Percentiles rank a stretch among this genome's conserved stretches.
phyloP scores from a whole-genome alignment of 176 grass and related monocot species.

The Triticum dicoccoides region DNA sequence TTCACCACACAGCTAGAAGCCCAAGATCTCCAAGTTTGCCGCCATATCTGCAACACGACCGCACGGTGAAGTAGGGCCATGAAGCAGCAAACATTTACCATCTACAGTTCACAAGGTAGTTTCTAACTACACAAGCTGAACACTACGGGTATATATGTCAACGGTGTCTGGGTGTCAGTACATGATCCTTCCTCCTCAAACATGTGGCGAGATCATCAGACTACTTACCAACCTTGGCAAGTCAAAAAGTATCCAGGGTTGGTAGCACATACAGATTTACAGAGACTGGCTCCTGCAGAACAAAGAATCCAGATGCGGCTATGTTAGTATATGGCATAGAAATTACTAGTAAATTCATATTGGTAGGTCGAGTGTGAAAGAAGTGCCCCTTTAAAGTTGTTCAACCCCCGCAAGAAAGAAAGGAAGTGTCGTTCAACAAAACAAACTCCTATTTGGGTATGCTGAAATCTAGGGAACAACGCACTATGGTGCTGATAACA shows the following conservation, averaged over 20 bases:
- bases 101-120: neutral
- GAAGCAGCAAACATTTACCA: neutral
- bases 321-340: conserved; percentile 19
- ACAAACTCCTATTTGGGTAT: neutral
- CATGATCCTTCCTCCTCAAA: neutral
- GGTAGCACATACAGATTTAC: conserved; percentile 37
- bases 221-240: conserved; percentile 28
- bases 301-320: neutral
- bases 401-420: too few species aligned
- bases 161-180: conserved; percentile 8
- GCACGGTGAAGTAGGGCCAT: neutral
- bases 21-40: conserved; percentile 2
- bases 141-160: neutral
- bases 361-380: neutral
- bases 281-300: conserved; percentile 42
- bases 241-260: conserved; percentile 36
- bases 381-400: neutral
- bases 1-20: neutral
- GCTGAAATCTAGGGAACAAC: neutral
- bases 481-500: neutral
- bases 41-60: neutral
- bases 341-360: neutral
- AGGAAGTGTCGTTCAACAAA: neutral
- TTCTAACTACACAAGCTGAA: conserved; percentile 18
- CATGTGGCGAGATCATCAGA: conserved; percentile 7